A percentile compares a stretch with the other conserved stretches of the same genome.
Conservation (phyloP, 1,284 basidiomycete genomes). For the Trametes polyzona region DNA sequence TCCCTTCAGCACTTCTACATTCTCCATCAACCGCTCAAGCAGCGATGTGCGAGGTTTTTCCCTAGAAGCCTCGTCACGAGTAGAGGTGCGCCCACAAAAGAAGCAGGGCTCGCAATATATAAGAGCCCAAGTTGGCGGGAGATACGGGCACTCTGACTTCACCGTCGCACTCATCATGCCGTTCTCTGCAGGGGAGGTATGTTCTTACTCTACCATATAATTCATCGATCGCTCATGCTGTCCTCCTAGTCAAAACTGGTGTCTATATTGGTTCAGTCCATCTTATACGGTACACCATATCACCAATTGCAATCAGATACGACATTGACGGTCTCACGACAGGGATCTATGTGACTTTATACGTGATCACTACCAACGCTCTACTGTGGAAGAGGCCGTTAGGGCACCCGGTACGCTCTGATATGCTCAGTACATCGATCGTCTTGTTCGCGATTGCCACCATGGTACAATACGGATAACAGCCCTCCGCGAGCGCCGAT, state of each 20-base stretch:
- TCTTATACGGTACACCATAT: constrained; percentile 16
- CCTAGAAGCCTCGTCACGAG: too few species aligned
- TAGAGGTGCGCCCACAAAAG: too few species aligned
- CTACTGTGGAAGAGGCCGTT: constrained; percentile 6
- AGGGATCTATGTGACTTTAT: constrained; percentile 18
- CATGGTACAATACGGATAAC: constrained; percentile 1
- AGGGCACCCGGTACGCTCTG: constrained; percentile 1
- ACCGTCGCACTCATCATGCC: constrained; percentile 4
- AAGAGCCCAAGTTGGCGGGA: too few species aligned
- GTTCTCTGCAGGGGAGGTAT: constrained; percentile 15
- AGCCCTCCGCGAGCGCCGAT: neutral
- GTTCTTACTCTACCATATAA: neutral
- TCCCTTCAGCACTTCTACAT: too few species aligned
- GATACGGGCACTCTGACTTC: too few species aligned
- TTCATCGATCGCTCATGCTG: too few species aligned
- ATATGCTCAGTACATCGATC: constrained; percentile 10
- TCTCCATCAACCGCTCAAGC: too few species aligned
- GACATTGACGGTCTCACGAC: neutral
- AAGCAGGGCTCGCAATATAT: too few species aligned
- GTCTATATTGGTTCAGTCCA: constrained; percentile 22
- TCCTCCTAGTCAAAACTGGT: constrained; percentile 23
- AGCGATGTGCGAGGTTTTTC: too few species aligned
- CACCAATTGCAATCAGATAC: neutral
- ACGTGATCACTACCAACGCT: constrained; percentile 9
- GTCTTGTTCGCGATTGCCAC: constrained; percentile 21